Percentiles rank a stretch among this genome's conserved stretches.
These are phyloP conservation scores for Cucurbita pepo DNA, from an alignment of 306 rosid species.

Conservation along the genomic window DNA sequence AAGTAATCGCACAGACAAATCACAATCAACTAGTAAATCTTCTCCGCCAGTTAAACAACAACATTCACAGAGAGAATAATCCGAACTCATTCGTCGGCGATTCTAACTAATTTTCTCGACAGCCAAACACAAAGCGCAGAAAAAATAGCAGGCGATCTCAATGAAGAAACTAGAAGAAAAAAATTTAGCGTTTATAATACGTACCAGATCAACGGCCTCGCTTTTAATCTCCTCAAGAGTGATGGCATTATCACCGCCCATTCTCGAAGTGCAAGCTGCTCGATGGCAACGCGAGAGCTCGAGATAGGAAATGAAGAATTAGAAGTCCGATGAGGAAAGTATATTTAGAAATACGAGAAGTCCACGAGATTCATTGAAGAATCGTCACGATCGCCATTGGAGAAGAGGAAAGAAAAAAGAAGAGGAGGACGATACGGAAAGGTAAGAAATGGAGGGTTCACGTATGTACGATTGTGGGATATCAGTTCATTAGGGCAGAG, in stretches of 20 bases:
- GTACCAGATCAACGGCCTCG: conserved; percentile 86
- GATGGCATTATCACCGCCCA: conserved; percentile 46
- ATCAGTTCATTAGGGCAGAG: background rate
- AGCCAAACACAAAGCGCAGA: conserved; percentile 8
- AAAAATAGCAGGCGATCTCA: background rate
- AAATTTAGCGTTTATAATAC: background rate
- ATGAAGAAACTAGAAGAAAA: background rate
- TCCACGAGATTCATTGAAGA: background rate
- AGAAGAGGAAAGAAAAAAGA: background rate
- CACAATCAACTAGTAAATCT: background rate
- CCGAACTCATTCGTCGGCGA: background rate
- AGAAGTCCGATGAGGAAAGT: background rate
- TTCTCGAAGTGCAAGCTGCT: conserved; percentile 1
- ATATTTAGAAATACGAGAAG: background rate
- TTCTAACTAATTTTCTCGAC: background rate
- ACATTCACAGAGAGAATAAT: background rate
- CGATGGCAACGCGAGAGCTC: background rate
- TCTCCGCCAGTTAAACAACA: background rate
- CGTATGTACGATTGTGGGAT: background rate
- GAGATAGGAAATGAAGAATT: background rate
- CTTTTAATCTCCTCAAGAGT: conserved; percentile 83
- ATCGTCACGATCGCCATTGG: background rate
- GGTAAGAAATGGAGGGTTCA: background rate
- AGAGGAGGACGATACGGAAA: background rate
- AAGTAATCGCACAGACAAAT: background rate